Conservation (phyloP, 139 green algal species). For the Raphidocelis subcapitata region DNA sequence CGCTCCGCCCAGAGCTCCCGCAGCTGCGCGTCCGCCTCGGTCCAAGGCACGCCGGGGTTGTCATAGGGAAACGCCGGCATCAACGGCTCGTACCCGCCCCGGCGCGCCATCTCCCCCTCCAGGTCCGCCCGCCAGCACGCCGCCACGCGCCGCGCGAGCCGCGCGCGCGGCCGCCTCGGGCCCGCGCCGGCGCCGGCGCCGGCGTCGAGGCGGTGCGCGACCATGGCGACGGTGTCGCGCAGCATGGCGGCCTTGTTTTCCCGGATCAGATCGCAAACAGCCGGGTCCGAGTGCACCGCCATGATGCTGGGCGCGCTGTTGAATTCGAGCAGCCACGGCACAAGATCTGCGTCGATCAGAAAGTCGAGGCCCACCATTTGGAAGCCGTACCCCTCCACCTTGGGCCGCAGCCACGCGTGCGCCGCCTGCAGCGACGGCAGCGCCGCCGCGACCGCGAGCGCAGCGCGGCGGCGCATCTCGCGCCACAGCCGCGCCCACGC, state of each 20-base stretch:
- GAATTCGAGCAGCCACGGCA: constrained; percentile 58
- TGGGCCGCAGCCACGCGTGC: constrained; percentile 17
- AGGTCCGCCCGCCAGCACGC: constrained; percentile 14
- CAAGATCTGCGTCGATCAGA: constrained; percentile 41
- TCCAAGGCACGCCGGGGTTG: background rate
- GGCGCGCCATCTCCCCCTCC: constrained; percentile 4
- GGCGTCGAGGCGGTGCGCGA: constrained; percentile 16
- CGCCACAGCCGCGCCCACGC: constrained; percentile 32
- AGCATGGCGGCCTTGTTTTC: constrained; percentile 42
- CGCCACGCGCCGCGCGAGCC: background rate
- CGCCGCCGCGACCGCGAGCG: constrained; percentile 13
- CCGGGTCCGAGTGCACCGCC: constrained; percentile 31
- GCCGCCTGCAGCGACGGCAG: constrained; percentile 32
- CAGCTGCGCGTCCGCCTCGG: constrained; percentile 2
- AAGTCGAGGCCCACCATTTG: constrained; percentile 56
- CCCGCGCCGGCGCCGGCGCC: background rate
- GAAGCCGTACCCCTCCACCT: constrained; percentile 48
- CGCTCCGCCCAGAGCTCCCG: background rate
- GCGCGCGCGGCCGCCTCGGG: background rate
- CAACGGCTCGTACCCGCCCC: constrained; percentile 22
- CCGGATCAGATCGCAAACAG: constrained; percentile 5
- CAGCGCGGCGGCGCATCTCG: background rate
- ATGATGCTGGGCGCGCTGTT: constrained; percentile 59
- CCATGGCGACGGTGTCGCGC: constrained; percentile 27
- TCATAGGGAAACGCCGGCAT: constrained; percentile 21